Base-by-base conservation (phyloP, 352 stramenopile species). In the Globisporangium polare region DNA sequence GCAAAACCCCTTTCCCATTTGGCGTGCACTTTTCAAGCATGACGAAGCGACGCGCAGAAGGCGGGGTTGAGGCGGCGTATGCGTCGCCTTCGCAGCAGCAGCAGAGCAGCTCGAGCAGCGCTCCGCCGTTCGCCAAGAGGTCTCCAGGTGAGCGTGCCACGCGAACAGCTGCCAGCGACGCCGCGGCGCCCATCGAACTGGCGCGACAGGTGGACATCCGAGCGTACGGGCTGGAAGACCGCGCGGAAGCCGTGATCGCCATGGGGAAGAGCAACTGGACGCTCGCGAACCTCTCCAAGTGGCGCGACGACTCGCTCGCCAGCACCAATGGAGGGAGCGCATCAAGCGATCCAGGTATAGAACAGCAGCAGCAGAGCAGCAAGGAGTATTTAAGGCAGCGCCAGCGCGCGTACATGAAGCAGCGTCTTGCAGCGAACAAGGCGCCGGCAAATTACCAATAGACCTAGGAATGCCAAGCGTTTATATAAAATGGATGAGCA, bases 221-320 rank as follows among this genome's bases (percentile, higher is more conserved):
- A n/a, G 84, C 82, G 6, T 90, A 82, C 20, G 84, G 80, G 15
- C 73, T 93, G 3, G 84, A 93, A 69, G 84, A 93, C 66, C 81
- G 75, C n/a, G 82, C 82, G 0, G 73, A 89, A 42, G 84, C 84
- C 12, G 75, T 92, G 10, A 93, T 91, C 12, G 78, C 80, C 10
- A 67, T 63, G 24, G 68, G 67, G 22, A 76, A 59, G 53, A 60
- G 62, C 22, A 73, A 53, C 53, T 93, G 84, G 84, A 77, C 72
- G 52, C 74, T 93, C 35, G 68, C 63, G 8, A 78, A 87, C 26
- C 61, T 93, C 24, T 68, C 77, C 26, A 81, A 89, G 52, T 93
- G 84, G 84, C 76, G 84, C 24, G 70, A 77, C 55, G 69, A 93
- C 24, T 66, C 79, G 24, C 37, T 57, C 6, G 29, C 46, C 5